These are phyloP conservation scores for Fusarium transvaalense DNA, from an alignment of 2,329 filamentous ascomycete genomes.

Conservation along the genomic window DNA sequence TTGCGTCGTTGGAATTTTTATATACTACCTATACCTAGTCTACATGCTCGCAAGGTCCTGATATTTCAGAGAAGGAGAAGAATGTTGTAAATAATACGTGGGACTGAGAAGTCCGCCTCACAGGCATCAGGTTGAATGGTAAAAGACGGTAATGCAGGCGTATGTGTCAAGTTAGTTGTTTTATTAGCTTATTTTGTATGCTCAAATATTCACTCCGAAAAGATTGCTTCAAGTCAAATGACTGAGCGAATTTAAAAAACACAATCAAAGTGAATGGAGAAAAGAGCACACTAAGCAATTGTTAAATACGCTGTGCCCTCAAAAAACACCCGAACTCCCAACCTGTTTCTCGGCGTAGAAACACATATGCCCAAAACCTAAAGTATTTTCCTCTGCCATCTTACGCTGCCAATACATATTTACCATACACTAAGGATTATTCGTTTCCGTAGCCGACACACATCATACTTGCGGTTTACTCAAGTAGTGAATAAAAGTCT, in stretches of 20 bases:
- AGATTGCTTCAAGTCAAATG: neutral
- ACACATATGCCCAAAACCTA: conserved; percentile 30
- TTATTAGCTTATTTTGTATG: neutral
- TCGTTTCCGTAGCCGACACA: conserved; percentile 14
- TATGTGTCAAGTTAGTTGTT: neutral
- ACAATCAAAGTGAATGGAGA: conserved; percentile 12
- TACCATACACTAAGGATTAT: conserved; percentile 13
- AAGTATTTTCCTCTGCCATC: conserved; percentile 17
- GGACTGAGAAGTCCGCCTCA: conserved; percentile 33
- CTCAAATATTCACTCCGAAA: neutral
- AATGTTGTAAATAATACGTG: conserved; percentile 26
- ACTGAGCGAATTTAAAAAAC: neutral
- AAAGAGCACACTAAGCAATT: conserved; percentile 27
- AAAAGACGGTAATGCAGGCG: conserved; percentile 11
- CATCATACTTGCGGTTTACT: conserved; percentile 19
- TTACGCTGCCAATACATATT: conserved; percentile 32
- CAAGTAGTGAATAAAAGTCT: conserved; percentile 22
- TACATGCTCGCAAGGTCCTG: conserved; percentile 27
- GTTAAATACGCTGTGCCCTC: conserved; percentile 25
- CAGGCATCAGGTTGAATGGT: conserved; percentile 16
- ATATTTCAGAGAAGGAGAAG: conserved; percentile 11
- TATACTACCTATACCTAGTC: conserved; percentile 35
- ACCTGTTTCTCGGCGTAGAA: conserved; percentile 32
- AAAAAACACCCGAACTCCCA: conserved; percentile 39
- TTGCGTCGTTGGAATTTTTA: conserved; percentile 42